Base-by-base conservation (phyloP, 352 stramenopile species). In the Pythium aphanidermatum region DNA sequence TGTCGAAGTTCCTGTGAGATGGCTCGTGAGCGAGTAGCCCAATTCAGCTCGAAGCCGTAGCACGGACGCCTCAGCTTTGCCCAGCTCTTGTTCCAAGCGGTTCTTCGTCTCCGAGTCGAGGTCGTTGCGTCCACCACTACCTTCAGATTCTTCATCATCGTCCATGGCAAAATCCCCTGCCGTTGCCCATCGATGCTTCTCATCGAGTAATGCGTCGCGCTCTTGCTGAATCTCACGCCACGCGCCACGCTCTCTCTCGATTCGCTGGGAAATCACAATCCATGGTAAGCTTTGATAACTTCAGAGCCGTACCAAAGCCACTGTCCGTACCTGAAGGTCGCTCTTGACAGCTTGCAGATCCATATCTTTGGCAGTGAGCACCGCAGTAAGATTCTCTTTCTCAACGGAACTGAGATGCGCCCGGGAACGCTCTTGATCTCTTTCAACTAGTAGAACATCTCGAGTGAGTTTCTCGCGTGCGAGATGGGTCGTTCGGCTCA, bases 151-250 rank as follows among this genome's bases (percentile, higher is more conserved):
- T 46, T 86, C 84, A 47, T 88, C 73, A 36, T 76, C 28, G 66
- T 70, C 79, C 16, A 41, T 20, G 6, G 17, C 16, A 38, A 38
- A 7, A 47, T 9, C 1, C 51, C 60, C 16, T 50, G 87, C 76
- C 75, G 86, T 82, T 24, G 74, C 75, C 80, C 80, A 92, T 10
- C 78, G 77, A 51, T 92, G 80, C 37, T 92, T 92, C 60, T 92
- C 80, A 54, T 90, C 73, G 7, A 90, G 41, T 12, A 92, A 44
- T 9, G 70, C 77, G 46, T 92, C 80, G 8, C 80, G 68, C 47
- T 92, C 80, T n/a, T 66, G 53, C 49, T 90, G 73, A 33, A 92
- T 86, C 32, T 82, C 75, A 21, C 74, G 60, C 80, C 80, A 92
- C 24, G 72, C 74, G 19, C 81, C 68, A 26, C 78, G 80, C 46